These are phyloP conservation scores for Mitosporidium daphniae DNA, from an alignment of 371 early-diverging fungal species.

Conservation along the genomic window DNA sequence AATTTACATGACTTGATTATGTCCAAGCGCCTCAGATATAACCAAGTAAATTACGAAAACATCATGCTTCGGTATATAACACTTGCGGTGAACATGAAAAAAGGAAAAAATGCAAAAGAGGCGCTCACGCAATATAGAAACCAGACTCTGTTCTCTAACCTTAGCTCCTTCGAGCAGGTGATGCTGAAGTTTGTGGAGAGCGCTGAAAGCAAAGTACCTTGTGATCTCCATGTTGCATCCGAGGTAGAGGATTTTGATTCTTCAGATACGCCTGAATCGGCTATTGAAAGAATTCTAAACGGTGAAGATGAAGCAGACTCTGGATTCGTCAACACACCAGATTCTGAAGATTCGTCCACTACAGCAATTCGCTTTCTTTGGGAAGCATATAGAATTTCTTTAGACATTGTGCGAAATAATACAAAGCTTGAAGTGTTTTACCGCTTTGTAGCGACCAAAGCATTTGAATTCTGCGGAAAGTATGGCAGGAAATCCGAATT, in stretches of 20 bases:
- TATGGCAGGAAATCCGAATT: slow-evolving; percentile 85
- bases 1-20: too few relatives aligned
- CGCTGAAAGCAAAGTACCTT: too few relatives aligned
- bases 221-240: slow-evolving; percentile 9
- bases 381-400: slow-evolving; percentile 65
- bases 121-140: slow-evolving; percentile 76
- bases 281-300: slow-evolving; percentile 59
- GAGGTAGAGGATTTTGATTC: slow-evolving; percentile 69
- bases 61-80: slow-evolving; percentile 62
- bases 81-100: slow-evolving; percentile 40
- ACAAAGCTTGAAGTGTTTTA: slow-evolving; percentile 60
- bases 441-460: slow-evolving; percentile 46
- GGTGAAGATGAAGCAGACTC: slow-evolving; percentile 73
- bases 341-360: too few relatives aligned
- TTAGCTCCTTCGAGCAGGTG: slow-evolving; percentile 33
- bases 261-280: slow-evolving; percentile 66
- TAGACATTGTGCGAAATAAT: slow-evolving; percentile 78
- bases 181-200: too few relatives aligned
- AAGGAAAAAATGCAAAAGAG: slow-evolving; percentile 66
- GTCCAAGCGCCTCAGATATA: too few relatives aligned
- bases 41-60: too few relatives aligned
- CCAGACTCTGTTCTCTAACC: slow-evolving; percentile 60
- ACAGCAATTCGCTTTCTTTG: slow-evolving; percentile 89
- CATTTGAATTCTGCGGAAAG: slow-evolving; percentile 66
- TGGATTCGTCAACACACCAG: slow-evolving; percentile 71